Conservation (phyloP, 768 basidiomycete genomes). For the Agrocybe pediades region DNA sequence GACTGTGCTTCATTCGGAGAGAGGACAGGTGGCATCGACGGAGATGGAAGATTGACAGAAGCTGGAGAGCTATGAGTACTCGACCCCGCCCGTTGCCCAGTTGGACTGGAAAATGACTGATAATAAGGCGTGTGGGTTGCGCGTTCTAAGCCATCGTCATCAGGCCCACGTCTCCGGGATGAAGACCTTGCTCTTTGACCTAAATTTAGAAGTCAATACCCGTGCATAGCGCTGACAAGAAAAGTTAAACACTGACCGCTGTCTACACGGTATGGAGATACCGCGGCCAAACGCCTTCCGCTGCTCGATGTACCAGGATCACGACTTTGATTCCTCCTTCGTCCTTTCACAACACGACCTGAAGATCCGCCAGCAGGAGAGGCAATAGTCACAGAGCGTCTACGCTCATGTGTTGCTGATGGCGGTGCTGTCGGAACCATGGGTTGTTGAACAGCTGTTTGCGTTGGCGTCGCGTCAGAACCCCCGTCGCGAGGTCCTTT, state of each 20-base stretch:
- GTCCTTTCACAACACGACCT: conserved; percentile 49
- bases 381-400: conserved; percentile 57
- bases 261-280: conserved; percentile 68
- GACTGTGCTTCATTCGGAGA: conserved; percentile 12
- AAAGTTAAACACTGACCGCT: conserved; percentile 38
- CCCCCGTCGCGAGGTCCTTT: conserved; percentile 31
- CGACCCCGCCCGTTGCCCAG: conserved; percentile 35
- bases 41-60: conserved; percentile 73
- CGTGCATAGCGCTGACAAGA: not conserved
- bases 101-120: conserved; percentile 59
- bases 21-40: conserved; percentile 49
- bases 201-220: conserved; percentile 20
- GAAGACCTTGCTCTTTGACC: conserved; percentile 72
- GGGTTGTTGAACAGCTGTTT: conserved; percentile 16
- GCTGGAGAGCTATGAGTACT: conserved; percentile 79
- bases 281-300: conserved; percentile 57
- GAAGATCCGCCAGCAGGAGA: conserved; percentile 36
- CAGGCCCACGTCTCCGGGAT: conserved; percentile 72
- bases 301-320: conserved; percentile 51
- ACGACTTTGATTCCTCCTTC: conserved; percentile 59
- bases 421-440: conserved; percentile 18
- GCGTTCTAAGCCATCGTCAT: conserved; percentile 61
- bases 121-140: conserved; percentile 42
- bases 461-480: conserved; percentile 20
- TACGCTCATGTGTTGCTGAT: conserved; percentile 47